Base-by-base conservation (phyloP, 768 basidiomycete genomes). In the Brasilioporus rufonigricans region DNA sequence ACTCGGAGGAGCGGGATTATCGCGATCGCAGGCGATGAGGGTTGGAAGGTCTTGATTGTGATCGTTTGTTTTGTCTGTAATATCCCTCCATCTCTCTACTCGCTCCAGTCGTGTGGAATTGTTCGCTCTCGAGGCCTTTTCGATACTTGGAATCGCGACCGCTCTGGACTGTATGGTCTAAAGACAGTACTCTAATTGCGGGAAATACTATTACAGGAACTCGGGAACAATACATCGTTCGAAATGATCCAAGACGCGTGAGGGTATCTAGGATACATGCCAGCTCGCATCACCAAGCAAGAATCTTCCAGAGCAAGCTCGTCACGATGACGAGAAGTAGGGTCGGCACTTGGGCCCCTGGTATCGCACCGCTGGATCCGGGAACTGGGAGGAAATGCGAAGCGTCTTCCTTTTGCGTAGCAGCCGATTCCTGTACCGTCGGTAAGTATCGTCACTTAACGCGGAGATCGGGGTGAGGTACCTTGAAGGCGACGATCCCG, bases 401-500 rank as follows among this genome's bases (percentile, higher is more conserved):
- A 0, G 83, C 65, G n/a, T 83, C 74, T 44, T 71, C 55, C 46
- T 76, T 69, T 60, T 89, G 86, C 60, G 83, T 68, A n/a, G 74
- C 76, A 0, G 80, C 73, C 3, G 84, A 80, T 77, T 89, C 69
- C 88, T 89, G 23, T 41, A 51, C 40, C 27, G 2, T 29, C 1
- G 44, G 44, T 52, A 24, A 55, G 49, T 4, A 39, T 19, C 18
- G 12, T 43, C 45, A 45, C 12, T 21, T 24, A 12, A 3, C 23
- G 19, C 27, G 33, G 19, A 19, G 9, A 54, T 13, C n/a, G 33
- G 36, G 50, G 23, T 35, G n/a, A 60, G 69, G 4, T 60, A 89
- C 90, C 78, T 93, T 94, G 79, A 93, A 94, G 2, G 81, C 83
- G 24, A 81, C 84, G 3, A 93, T 66, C 19, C 93, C 91, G 23